Conservation (phyloP, 768 basidiomycete species). For the Arthromyces matolae region DNA sequence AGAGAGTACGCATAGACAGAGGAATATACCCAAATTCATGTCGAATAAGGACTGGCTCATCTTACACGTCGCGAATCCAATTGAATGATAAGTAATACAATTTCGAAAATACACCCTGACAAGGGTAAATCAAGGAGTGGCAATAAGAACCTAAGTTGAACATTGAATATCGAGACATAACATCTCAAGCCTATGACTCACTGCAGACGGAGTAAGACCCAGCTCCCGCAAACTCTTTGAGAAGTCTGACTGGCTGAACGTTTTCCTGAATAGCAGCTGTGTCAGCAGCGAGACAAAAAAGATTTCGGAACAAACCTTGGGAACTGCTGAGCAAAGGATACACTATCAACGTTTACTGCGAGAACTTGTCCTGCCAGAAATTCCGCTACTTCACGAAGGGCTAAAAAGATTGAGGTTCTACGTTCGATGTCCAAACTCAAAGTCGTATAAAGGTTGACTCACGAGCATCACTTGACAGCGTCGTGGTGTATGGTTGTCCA, state of each 20-base stretch:
- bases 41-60: too few species aligned
- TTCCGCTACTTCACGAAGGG: slow-evolving; percentile 82
- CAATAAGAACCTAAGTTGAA: slow-evolving; percentile 49
- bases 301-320: slow-evolving; percentile 55
- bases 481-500: slow-evolving; percentile 76
- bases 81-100: slow-evolving; percentile 9
- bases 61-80: too few species aligned
- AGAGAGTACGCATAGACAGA: slow-evolving; percentile 44
- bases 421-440: background rate
- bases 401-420: slow-evolving; percentile 33
- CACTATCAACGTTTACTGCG: slow-evolving; percentile 69
- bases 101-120: slow-evolving; percentile 2
- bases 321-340: slow-evolving; percentile 77
- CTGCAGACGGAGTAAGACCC: slow-evolving; percentile 89
- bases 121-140: slow-evolving; percentile 31
- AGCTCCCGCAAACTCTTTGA: slow-evolving; percentile 77
- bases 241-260: slow-evolving; percentile 69
- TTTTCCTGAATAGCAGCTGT: slow-evolving; percentile 53
- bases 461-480: slow-evolving; percentile 77
- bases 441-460: slow-evolving; percentile 25
- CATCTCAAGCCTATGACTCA: slow-evolving; percentile 31
- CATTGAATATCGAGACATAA: background rate
- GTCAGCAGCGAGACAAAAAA: background rate
- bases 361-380: slow-evolving; percentile 75
- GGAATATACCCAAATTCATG: too few species aligned